Evolutionary conservation across 2,329 filamentous ascomycete genomes (phyloP).

Genomic region (Claviceps arundinis): DNA sequence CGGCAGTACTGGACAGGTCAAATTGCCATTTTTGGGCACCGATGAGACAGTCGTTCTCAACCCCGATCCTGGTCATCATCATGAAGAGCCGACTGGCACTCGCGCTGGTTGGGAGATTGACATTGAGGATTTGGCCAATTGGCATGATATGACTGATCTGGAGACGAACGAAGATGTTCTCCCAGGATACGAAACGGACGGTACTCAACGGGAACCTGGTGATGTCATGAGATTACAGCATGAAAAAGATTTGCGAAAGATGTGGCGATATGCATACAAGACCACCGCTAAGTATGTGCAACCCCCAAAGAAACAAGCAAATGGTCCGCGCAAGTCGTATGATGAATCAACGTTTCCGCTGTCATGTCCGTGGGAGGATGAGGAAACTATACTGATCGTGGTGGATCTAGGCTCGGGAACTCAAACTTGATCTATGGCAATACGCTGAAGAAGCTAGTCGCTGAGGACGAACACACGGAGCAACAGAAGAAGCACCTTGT

Average conservation of each 20-base stretch:
- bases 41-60: background rate
- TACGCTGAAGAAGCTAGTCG: slow-evolving; percentile 34
- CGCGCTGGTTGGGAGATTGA: slow-evolving; percentile 20
- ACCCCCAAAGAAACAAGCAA: too few relatives aligned
- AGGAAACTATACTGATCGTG: background rate
- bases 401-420: slow-evolving; percentile 22
- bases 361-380: background rate
- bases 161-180: slow-evolving; percentile 23
- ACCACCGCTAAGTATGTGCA: slow-evolving; percentile 26
- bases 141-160: slow-evolving; percentile 21
- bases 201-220: slow-evolving; percentile 19
- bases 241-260: slow-evolving; percentile 30
- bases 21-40: background rate
- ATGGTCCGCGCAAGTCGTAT: too few relatives aligned
- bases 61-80: slow-evolving; percentile 4
- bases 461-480: slow-evolving; percentile 24
- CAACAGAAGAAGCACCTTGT: slow-evolving; percentile 18
- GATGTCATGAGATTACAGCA: slow-evolving; percentile 21
- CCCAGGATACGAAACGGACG: slow-evolving; percentile 24
- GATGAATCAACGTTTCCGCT: background rate
- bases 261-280: slow-evolving; percentile 27
- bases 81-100: slow-evolving; percentile 9
- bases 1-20: background rate
- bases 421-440: slow-evolving; percentile 44
- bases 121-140: slow-evolving; percentile 22